Base-by-base conservation (phyloP, 1,284 basidiomycete species). In the Pseudozyma thailandica region DNA sequence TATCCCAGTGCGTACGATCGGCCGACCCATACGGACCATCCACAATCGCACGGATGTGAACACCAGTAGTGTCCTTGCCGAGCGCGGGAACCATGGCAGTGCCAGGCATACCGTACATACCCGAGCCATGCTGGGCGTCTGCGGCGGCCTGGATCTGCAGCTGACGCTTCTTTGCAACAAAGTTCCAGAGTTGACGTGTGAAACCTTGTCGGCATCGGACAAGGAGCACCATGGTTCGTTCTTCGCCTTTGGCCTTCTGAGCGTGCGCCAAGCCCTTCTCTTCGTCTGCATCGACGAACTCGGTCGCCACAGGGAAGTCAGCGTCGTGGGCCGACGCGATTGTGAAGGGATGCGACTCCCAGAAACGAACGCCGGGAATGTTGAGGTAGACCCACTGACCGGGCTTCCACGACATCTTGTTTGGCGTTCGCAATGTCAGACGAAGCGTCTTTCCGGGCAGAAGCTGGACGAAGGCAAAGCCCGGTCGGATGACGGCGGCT, bases 11-110 rank as follows among this genome's bases (percentile, higher is more conserved):
- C 6, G 88, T 88, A 20, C 92, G 85, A 6, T 85, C 86, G 0
- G 89, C 85, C 18, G 90, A 91, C n/a, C 92, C 92, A 77, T 90
- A 90, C 1, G 92, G 91, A 0, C 91, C 90, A 66, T 92, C 91
- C 7, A 93, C 86, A 66, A 87, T 87, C 28, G 89, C 88, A 18
- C 89, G 86, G 50, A 93, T 65, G 35, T 91, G 82, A 2, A 90
- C 85, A 13, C 90, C 90, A 79, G 83, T 78, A 63, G 76, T 64
- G 23, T 43, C 65, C 44, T 64, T 72, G 54, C 71, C 79, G 35
- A 55, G 58, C 16, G 57, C 56, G 21, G 71, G 66, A 50, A 80
- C 68, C 23, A 72, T 68, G 15, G 69, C 75, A 28, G 47, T 56
- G 30, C 45, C 79, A 13, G 46, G 79, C 80, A 37, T 78, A 16